Percentiles rank a stretch among this genome's conserved stretches.
phyloP scores from a whole-genome alignment of 371 early-diverging fungal species.

The Zancudomyces culisetae region DNA sequence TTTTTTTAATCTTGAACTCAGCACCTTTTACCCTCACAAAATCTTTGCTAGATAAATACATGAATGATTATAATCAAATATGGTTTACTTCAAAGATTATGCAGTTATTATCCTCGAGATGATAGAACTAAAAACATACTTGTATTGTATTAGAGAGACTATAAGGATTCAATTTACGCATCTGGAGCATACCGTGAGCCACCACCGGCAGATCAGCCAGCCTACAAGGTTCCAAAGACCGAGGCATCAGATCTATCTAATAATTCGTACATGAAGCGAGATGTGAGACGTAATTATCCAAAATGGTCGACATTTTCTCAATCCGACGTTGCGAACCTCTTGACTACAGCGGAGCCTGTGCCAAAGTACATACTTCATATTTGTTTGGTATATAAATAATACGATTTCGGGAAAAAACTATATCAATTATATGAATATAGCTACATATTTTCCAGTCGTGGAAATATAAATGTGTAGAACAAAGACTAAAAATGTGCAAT shows the following conservation, averaged over 20 bases:
- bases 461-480: too few relatives aligned
- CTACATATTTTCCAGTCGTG: too few relatives aligned
- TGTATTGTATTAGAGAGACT: conserved; percentile 12
- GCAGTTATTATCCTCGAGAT: not conserved
- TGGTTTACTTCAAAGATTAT: not conserved
- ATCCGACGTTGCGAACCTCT: conserved; percentile 38
- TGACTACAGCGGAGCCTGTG: not conserved
- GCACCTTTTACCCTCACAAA: not conserved
- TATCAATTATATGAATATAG: too few relatives aligned
- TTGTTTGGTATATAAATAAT: too few relatives aligned
- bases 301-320: conserved; percentile 66
- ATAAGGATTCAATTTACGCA: conserved; percentile 16
- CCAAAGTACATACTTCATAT: not conserved
- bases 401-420: too few relatives aligned
- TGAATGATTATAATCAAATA: not conserved
- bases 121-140: too few relatives aligned
- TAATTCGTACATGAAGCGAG: conserved; percentile 81
- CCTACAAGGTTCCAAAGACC: conserved; percentile 12
- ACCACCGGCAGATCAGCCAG: conserved; percentile 10
- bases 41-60: not conserved
- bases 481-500: too few relatives aligned
- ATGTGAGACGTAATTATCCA: conserved; percentile 78
- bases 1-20: not conserved
- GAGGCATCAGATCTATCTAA: conserved; percentile 41
- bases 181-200: not conserved